Evolutionary conservation across 1,284 basidiomycete species (phyloP), one percentile per base, ranked within the genome.

Genomic region (Heterobasidion annosum): DNA sequence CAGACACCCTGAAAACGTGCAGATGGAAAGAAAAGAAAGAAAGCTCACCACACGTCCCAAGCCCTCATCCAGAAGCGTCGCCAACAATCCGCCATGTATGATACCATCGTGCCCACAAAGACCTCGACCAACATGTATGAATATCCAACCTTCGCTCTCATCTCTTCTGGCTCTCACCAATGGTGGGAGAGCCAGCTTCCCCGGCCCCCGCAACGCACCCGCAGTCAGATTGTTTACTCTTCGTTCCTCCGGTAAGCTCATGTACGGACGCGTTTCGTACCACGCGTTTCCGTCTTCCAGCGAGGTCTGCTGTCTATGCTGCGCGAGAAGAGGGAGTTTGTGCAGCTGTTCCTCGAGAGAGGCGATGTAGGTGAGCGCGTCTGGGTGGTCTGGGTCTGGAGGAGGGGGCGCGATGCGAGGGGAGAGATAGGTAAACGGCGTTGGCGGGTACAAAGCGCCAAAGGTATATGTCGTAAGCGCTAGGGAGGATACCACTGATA

Each of bases 61-160:
- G 2, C 79, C 78, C 73, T 98, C 95, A 63, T 98, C 95, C 55
- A 96, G 71, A 3, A 98, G 71, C 0, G 93, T 98, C 33, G 93
- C 92, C 25, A 98, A 74, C 57, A 98, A 67, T 1, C 96, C 96
- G 0, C 96, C 96, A 66, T 98, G 96, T 1, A 98, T 73, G 59
- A 98, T 91, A 0, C 94, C 94, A 68, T 96, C 93, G 63, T 96
- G 93, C 2, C 91, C 92, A 65, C 95, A 98, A 51, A 98, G 64
- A 5, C 85, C 86, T 40, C 89, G 72, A 1, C 96, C 95, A 8
- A 97, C 74, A 65, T 98, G 95, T 1, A 93, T 57, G 56, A 97
- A 71, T 12, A 83, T 75, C 55, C 83, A 65, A 7, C 79, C 79
- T 69, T 92, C 86, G 8, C 73, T 77, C 66, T 92, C 89, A 68